Base-by-base conservation (phyloP, 768 basidiomycete genomes). In the Tylopilus balloui region DNA sequence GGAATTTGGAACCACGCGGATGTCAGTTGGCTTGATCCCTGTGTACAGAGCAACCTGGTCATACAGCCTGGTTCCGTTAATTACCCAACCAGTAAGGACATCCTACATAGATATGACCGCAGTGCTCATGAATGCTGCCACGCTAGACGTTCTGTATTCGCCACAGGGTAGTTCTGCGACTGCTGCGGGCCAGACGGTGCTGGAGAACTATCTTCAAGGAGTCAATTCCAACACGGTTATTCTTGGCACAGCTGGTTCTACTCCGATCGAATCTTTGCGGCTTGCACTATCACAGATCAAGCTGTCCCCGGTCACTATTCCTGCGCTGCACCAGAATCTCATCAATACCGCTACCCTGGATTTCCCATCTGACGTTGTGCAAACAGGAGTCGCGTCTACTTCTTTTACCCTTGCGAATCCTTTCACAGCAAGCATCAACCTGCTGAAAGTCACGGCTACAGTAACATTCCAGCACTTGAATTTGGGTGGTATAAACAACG, bases 161-260 rank as follows among this genome's bases (percentile, higher is more conserved):
- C 80, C 82, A 0, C 78, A 80, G 52, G 80, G 79, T 6, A 67
- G 59, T 19, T 78, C 80, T 6, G 40, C 64, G 43, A 64, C 70
- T n/a, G 58, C 72, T 1, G 77, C 82, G 2, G 85, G 86, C 19
- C 73, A 71, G 45, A 58, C 60, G 9, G 60, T 88, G 51, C 72
- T 88, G 40, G 77, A 84, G 64, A 82, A 84, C 60, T 88, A 79
- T 58, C 63, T 88, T n/a, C 79, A 84, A 66, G 86, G 83, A 15
- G 54, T 80, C 25, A 68, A 78, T 51, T 77, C 77, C 7, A 68
- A 71, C 38, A 81, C 80, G 2, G 70, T 71, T 5, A 86, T 88
- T 45, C 56, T 68, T 7, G 86, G 86, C 5, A 72, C 75, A 12
- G 72, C 69, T 1, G 70, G 57, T 32, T 80, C 84, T 4, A 88